Conservation (phyloP, 116 monocot species). For the Dioscorea cayenensis region DNA sequence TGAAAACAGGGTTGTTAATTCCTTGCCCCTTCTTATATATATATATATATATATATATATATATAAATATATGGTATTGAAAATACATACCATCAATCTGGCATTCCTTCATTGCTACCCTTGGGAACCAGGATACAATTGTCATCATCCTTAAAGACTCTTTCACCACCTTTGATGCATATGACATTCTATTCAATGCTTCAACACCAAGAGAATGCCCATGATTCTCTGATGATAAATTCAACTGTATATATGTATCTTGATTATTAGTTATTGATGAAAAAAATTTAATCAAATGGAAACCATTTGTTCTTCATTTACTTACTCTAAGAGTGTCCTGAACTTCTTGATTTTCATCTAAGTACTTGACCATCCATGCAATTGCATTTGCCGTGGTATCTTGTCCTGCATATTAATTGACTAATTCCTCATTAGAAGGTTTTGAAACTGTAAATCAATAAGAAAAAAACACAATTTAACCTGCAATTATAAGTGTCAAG, state of each 20-base stretch:
- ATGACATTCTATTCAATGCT: conserved; percentile 54
- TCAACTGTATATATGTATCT: conserved; percentile 13
- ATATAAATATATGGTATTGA: not conserved
- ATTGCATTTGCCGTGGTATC: conserved; percentile 75
- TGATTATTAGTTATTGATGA: not conserved
- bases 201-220: conserved; percentile 27
- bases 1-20: not conserved
- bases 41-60: too few species aligned
- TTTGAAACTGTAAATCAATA: not conserved
- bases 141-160: conserved; percentile 74
- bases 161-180: conserved; percentile 75
- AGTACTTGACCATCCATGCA: conserved; percentile 84
- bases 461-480: conserved; percentile 9
- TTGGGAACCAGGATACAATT: conserved; percentile 88
- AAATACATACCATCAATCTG: conserved; percentile 52
- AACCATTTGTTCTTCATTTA: not conserved
- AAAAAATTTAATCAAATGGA: not conserved
- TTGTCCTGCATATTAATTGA: conserved; percentile 42
- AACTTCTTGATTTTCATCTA: conserved; percentile 63
- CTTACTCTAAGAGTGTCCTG: conserved; percentile 59
- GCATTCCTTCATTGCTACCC: conserved; percentile 57
- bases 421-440: not conserved
- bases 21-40: not conserved
- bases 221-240: conserved; percentile 7
- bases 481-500: conserved; percentile 82